Evolutionary conservation across 2,329 filamentous ascomycete genomes (phyloP).

Genomic region (Fusarium secorum): DNA sequence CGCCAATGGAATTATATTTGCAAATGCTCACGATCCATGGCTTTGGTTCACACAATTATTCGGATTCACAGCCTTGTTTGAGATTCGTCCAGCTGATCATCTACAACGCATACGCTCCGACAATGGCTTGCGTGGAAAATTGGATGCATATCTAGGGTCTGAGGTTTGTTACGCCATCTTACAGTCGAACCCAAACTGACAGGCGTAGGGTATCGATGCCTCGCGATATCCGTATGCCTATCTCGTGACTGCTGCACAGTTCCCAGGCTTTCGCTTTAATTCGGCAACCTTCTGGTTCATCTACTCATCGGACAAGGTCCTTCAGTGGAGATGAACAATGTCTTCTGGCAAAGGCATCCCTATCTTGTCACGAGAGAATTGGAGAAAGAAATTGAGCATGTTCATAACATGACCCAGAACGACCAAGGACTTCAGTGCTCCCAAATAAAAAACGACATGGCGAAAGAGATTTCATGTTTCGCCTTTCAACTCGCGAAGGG

Average conservation of each 20-base stretch:
- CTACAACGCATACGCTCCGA: slow-evolving; percentile 61
- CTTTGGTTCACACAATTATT: slow-evolving; percentile 45
- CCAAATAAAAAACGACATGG: slow-evolving; percentile 61
- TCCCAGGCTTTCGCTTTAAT: slow-evolving; percentile 76
- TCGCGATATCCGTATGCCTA: slow-evolving; percentile 72
- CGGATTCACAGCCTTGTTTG: slow-evolving; percentile 58
- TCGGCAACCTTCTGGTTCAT: slow-evolving; percentile 83
- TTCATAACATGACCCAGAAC: neutral
- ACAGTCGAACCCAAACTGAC: slow-evolving; percentile 8
- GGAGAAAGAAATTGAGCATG: slow-evolving; percentile 28
- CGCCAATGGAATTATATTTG: slow-evolving; percentile 64
- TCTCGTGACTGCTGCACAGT: slow-evolving; percentile 73
- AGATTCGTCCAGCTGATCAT: slow-evolving; percentile 67
- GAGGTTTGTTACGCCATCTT: slow-evolving; percentile 54
- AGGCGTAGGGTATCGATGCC: slow-evolving; percentile 63
- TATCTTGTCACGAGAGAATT: slow-evolving; percentile 44
- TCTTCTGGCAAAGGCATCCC: slow-evolving; percentile 71
- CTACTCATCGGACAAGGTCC: slow-evolving; percentile 64
- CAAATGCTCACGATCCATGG: slow-evolving; percentile 39
- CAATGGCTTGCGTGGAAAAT: slow-evolving; percentile 68
- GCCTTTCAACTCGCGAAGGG: slow-evolving; percentile 72
- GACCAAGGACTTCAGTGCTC: neutral
- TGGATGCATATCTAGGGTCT: slow-evolving; percentile 65
- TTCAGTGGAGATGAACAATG: slow-evolving; percentile 79
- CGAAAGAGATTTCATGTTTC: slow-evolving; percentile 80